Base-by-base conservation (phyloP, 305 asterid species). In the Withania somnifera region DNA sequence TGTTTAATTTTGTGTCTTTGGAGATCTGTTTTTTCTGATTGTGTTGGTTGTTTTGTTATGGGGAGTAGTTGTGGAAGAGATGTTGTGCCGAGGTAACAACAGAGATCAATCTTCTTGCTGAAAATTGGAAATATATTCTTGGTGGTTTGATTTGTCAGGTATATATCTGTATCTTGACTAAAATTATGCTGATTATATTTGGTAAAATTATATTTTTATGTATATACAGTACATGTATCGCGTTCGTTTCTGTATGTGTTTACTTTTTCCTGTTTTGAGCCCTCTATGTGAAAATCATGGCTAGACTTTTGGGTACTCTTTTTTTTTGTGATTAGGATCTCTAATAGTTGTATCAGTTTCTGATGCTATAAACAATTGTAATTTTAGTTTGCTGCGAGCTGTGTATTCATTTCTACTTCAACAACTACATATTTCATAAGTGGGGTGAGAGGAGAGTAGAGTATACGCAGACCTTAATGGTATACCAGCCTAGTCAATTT, bases 101-200 rank as follows among this genome's bases (percentile, higher is more conserved):
- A 38, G 92, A 89, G 86, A 88, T 89, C 83, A 89, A 83, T 51
- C 90, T 89, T 76, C 90, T 89, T 83, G 83, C 82, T 5, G 91
- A 88, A 17, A 93, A 89, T 82, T 95, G 98, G 99, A 94, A 87
- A 87, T 92, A 90, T 90, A 82, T 95, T 80, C 83, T 95, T 68
- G 96, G 95, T 32, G 99, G 98, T 82, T 63, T 95, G 76, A 84
- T 94, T 88, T 89, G 85, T 78, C 99, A 95, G 99, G 99, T 95
- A 60, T 60, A 8, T 26, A 61, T n/a, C n/a, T n/a, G n/a, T n/a
- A n/a, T n/a, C n/a, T n/a, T n/a, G n/a, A n/a, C n/a, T n/a, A n/a
- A n/a, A n/a, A n/a, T n/a, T n/a, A n/a, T n/a, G n/a, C n/a, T n/a
- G n/a, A n/a, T n/a, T n/a, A n/a, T n/a, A n/a, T n/a, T n/a, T n/a